Evolutionary conservation across 495 filamentous ascomycete genomes (phyloP).

Genomic region (Penicillium flavigenum): DNA sequence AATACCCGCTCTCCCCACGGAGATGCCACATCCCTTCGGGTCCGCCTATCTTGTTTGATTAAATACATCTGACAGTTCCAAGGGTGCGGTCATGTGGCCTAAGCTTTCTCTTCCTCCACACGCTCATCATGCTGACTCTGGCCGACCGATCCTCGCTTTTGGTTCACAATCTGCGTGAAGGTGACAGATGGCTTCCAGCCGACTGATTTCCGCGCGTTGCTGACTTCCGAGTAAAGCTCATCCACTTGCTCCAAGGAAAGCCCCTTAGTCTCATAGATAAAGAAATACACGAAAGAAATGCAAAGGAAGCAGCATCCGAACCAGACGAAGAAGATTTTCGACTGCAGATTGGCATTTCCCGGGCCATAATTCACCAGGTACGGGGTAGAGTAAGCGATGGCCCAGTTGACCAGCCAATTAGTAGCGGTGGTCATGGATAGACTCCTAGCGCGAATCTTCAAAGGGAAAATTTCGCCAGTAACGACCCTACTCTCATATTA

Average conservation of each 20-base stretch:
- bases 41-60: too few relatives aligned
- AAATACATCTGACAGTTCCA: too few relatives aligned
- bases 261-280: slow-evolving; percentile 75
- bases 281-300: slow-evolving; percentile 66
- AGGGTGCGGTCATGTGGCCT: not conserved
- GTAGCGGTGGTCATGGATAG: slow-evolving; percentile 70
- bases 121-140: not conserved
- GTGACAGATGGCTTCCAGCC: slow-evolving; percentile 1
- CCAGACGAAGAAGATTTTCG: slow-evolving; percentile 77
- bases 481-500: slow-evolving; percentile 43
- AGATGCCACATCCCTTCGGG: too few relatives aligned
- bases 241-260: slow-evolving; percentile 78
- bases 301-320: slow-evolving; percentile 60
- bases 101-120: not conserved
- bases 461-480: slow-evolving; percentile 78
- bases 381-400: slow-evolving; percentile 64
- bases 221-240: slow-evolving; percentile 49
- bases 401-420: slow-evolving; percentile 77
- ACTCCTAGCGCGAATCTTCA: slow-evolving; percentile 70
- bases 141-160: slow-evolving; percentile 1
- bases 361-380: slow-evolving; percentile 53
- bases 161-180: not conserved
- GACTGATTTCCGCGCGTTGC: not conserved
- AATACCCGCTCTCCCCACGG: too few relatives aligned
- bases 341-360: slow-evolving; percentile 8